Base-by-base conservation (phyloP, 306 rosid species). In the Cercis canadensis region DNA sequence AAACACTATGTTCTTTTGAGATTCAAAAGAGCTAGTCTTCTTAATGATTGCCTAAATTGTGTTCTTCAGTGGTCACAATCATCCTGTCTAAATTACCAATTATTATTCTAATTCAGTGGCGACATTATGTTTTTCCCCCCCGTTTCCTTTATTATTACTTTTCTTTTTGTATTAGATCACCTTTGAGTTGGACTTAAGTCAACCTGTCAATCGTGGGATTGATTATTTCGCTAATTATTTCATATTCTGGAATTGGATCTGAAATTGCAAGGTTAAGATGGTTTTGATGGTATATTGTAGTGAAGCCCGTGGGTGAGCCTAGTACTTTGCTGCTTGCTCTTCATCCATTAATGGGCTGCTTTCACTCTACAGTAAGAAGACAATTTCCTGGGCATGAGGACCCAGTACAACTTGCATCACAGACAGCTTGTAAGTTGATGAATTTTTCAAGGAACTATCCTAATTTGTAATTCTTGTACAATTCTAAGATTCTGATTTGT, bases 321-420 rank as follows among this genome's bases (percentile, higher is more conserved):
- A 62, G 74, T 41, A 12, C 62, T 62, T 17, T n/a, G 46, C 65
- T 63, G 59, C 73, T 66, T 51, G 49, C 36, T 40, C 70, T 55
- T 79, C 81, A 67, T 69, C 66, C 52, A 67, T 59, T 80, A 87
- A 91, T 94, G 99, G 99, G 99, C 24, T 94, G 99, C 71, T 58
- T 84, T 14, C 51, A 69, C 67, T 89, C 99, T 18, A 91, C 65
- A 71, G 84, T 69, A 49, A 86, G 67, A 33, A 68, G 75, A 50
- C 78, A 53, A 39, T 75, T 41, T 74, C 87, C 77, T 0, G 80
- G 78, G 40, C 85, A 94, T 11, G 92, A 89, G 72, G 87, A 87
- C 31, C 87, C 96, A 55, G 32, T 80, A 8, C 46, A 14, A 37
- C 96, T 94, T 33, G 91, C 99, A 39, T 81, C 96, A 34, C 85